Conservation (phyloP, 2,329 filamentous ascomycete species). For the Microascus cirrosus region DNA sequence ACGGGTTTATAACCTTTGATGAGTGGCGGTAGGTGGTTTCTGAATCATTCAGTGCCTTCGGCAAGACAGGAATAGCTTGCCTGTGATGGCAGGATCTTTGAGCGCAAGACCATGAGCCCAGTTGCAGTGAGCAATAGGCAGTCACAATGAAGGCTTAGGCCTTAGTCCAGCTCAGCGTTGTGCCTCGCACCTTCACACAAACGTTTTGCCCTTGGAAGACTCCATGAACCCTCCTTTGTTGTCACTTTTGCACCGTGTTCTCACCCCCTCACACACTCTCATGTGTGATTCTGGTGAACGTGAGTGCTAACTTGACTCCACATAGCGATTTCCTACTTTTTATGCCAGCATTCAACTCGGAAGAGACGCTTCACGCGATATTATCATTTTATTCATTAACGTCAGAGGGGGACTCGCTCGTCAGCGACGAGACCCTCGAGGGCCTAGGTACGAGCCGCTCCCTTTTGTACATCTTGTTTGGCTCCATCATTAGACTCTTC, state of each 20-base stretch:
- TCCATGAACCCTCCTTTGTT: too few species aligned
- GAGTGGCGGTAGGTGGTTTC: constrained; percentile 77
- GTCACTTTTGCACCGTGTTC: not conserved
- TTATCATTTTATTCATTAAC: constrained; percentile 90
- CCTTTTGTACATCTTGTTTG: constrained; percentile 64
- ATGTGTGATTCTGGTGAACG: not conserved
- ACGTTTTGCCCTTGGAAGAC: too few species aligned
- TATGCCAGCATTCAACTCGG: constrained; percentile 53
- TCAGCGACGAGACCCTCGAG: constrained; percentile 83
- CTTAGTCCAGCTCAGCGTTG: too few species aligned
- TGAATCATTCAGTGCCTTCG: not conserved
- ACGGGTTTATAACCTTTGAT: constrained; percentile 79
- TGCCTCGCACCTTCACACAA: too few species aligned
- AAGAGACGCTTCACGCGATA: constrained; percentile 66
- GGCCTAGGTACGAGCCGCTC: constrained; percentile 80
- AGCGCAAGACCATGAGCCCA: too few species aligned
- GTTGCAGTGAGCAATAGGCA: too few species aligned
- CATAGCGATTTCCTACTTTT: constrained; percentile 85
- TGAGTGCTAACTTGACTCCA: not conserved
- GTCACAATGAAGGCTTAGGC: too few species aligned
- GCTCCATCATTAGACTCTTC: constrained; percentile 50
- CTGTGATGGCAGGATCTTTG: too few species aligned
- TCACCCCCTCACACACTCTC: not conserved
- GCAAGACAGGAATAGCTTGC: too few species aligned
- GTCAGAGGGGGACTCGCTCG: constrained; percentile 84